Base-by-base conservation (phyloP, 1,284 basidiomycete genomes). In the Caloboletus inedulis region DNA sequence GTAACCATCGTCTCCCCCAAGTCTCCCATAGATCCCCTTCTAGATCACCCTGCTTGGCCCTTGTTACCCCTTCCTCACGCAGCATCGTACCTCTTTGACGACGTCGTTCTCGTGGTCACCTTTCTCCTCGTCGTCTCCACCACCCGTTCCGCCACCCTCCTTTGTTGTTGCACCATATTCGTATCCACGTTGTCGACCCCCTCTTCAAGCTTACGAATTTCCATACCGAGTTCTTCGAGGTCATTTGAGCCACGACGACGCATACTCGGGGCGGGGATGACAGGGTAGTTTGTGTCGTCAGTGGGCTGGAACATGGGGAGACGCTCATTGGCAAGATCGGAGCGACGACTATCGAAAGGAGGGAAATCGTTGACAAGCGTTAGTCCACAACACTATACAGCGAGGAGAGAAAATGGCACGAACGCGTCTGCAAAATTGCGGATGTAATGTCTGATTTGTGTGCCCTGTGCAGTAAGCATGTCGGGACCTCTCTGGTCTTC, bases 251-350 rank as follows among this genome's bases (percentile, higher is more conserved):
- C 67, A 74, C 84, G 58, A 69, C 84, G 63, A 10, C 81, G 81
- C 82, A 85, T 87, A 59, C 80, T 84, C 4, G 84, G 82, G 12
- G 76, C 79, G 1, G 84, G 77, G 70, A 78, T 84, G 60, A 75
- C 78, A 52, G 69, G 74, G 56, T 70, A 72, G 61, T 65, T 62
- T 9, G 66, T 63, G 16, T 70, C 69, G 47, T 59, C 58, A 18
- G 59, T 62, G 30, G 72, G 72, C 59, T 77, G 72, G 67, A 82
- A 82, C 59, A 72, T 70, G 9, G 96, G 96, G 47, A 98, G 74
- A 53, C 91, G 88, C 72, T 99, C 96, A 76, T 99, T 99, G 63
- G 87, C 84, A 53, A 94, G 79, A 74, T 99, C 96, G 33, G 88
- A 89, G 62, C 89, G 90, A 58, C 94, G 92, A 31, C 89, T 91